phyloP scores from a whole-genome alignment of 1,139 yeast genomes.

The Taphrina confusa region DNA sequence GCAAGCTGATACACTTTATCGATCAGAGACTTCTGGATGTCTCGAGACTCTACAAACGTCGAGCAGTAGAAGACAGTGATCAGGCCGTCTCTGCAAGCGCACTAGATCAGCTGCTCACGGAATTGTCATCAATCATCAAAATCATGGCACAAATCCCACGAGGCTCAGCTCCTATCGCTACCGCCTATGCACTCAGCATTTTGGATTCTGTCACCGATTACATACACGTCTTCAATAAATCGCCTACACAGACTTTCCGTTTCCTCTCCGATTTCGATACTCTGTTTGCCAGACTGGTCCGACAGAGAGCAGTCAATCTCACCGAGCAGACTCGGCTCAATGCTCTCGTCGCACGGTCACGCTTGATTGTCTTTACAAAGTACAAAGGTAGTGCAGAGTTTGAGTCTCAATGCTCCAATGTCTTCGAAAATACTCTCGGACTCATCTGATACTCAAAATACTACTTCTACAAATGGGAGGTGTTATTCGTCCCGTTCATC shows the following conservation, averaged over 20 bases:
- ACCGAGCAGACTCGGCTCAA: slow-evolving; percentile 20
- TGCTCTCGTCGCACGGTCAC: not conserved
- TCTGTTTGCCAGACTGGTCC: slow-evolving; percentile 35
- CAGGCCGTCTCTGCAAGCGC: slow-evolving; percentile 44
- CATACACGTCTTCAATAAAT: slow-evolving; percentile 1
- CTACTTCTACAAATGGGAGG: not conserved
- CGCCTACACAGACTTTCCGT: slow-evolving; percentile 18
- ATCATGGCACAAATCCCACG: slow-evolving; percentile 42
- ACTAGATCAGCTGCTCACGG: slow-evolving; percentile 50
- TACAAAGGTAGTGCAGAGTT: slow-evolving; percentile 3
- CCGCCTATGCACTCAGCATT: slow-evolving; percentile 39
- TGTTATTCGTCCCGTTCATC: not conserved
- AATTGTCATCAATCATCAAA: slow-evolving; percentile 54
- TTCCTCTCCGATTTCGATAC: slow-evolving; percentile 36
- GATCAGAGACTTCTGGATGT: slow-evolving; percentile 61
- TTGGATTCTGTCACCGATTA: slow-evolving; percentile 39
- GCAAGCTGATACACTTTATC: slow-evolving; percentile 60
- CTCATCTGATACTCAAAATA: not conserved
- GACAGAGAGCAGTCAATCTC: slow-evolving; percentile 18
- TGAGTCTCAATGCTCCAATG: slow-evolving; percentile 3
- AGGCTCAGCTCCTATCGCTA: slow-evolving; percentile 35
- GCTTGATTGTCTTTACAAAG: slow-evolving; percentile 3
- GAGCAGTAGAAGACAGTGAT: slow-evolving; percentile 44
- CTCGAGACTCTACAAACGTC: slow-evolving; percentile 66
- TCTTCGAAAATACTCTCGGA: not conserved